These are phyloP conservation scores for Leptosphaerulina australis DNA, from an alignment of 2,329 filamentous ascomycete species.

Conservation along the genomic window DNA sequence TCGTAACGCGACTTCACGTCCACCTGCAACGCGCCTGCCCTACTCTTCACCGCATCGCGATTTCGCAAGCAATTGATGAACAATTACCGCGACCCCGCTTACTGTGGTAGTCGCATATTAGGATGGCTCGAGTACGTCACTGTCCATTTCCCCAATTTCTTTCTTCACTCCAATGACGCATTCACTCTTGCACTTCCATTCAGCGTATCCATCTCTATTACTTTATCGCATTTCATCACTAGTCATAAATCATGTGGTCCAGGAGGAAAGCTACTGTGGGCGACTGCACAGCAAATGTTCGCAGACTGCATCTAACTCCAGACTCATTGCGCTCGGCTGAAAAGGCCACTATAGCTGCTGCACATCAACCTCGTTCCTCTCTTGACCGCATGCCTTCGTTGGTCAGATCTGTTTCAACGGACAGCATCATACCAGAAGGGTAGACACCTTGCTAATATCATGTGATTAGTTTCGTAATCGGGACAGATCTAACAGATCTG, in stretches of 20 bases:
- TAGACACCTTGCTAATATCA: conserved; percentile 26
- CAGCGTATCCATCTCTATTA: background rate
- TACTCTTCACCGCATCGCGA: conserved; percentile 37
- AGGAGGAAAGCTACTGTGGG: background rate
- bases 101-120: conserved; percentile 23
- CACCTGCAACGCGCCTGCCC: conserved; percentile 36
- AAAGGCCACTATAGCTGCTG: background rate
- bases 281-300: background rate
- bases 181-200: background rate
- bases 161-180: background rate
- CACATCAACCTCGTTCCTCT: background rate
- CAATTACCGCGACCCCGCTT: conserved; percentile 23
- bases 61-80: conserved; percentile 23
- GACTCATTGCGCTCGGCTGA: background rate
- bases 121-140: conserved; percentile 46
- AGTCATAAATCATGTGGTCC: background rate
- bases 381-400: background rate
- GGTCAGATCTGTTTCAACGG: background rate
- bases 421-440: background rate
- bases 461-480: conserved; percentile 59
- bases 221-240: background rate
- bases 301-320: background rate
- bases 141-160: background rate
- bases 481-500: conserved; percentile 63
- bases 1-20: conserved; percentile 31